Evolutionary conservation across 2,329 filamentous ascomycete genomes (phyloP).

Genomic region (Penicillium sp.): DNA sequence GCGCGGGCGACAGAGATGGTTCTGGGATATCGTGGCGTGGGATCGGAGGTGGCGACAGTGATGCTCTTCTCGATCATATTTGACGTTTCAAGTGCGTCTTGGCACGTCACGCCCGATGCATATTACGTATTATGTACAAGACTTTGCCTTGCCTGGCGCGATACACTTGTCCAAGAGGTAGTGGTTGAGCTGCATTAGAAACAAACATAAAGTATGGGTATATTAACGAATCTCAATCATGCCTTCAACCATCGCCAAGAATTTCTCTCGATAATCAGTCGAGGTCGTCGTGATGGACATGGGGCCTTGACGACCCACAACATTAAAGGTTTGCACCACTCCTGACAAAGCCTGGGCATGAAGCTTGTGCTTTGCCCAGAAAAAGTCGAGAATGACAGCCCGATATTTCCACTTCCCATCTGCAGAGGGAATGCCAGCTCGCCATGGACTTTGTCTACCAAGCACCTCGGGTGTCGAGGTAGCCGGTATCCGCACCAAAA

Average conservation of each 20-base stretch:
- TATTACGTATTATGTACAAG: no score
- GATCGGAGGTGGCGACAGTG: no score
- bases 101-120: no score
- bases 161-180: no score
- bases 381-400: conserved; percentile 65
- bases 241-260: conserved; percentile 48
- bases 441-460: conserved; percentile 46
- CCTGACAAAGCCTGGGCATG: conserved; percentile 61
- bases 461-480: conserved; percentile 30
- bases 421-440: conserved; percentile 54
- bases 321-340: conserved; percentile 59
- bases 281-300: conserved; percentile 71
- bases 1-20: no score
- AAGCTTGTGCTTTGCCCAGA: conserved; percentile 68
- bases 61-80: no score
- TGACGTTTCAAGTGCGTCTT: no score
- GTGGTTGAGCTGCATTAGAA: no score
- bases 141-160: no score
- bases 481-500: conserved; percentile 56
- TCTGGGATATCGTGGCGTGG: no score
- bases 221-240: conserved; percentile 34
- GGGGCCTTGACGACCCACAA: conserved; percentile 57
- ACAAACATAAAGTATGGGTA: no score
- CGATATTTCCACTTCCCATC: conserved; percentile 64
- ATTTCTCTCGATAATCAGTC: conserved; percentile 58